Evolutionary conservation across 192 early-diverging fungal species (phyloP).

Genomic region (Coemansia asiatica): DNA sequence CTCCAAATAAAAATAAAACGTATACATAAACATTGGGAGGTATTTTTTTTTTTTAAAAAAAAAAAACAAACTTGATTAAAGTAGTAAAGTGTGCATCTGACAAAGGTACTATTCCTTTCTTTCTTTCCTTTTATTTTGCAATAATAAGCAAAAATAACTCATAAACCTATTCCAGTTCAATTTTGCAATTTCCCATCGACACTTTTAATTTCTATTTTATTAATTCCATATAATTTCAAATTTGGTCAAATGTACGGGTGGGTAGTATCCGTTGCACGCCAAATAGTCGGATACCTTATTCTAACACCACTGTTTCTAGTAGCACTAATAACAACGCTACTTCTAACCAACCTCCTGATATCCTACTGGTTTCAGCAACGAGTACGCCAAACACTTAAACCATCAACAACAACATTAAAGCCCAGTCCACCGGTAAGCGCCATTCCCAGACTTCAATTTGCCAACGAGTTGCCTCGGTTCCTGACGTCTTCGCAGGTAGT

Average conservation of each 20-base stretch:
- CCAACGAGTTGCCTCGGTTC: background rate
- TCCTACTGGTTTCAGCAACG: slow-evolving; percentile 50
- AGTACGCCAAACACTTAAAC: slow-evolving; percentile 8
- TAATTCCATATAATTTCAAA: background rate
- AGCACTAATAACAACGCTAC: slow-evolving; percentile 18
- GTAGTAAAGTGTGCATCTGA: too few species aligned
- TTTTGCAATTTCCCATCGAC: too few species aligned
- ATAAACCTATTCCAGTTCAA: background rate
- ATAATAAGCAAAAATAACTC: too few species aligned
- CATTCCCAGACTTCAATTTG: slow-evolving; percentile 36
- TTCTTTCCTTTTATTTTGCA: too few species aligned
- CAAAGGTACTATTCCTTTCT: background rate
- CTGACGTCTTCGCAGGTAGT: slow-evolving; percentile 14
- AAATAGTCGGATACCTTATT: slow-evolving; percentile 22
- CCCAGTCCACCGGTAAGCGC: slow-evolving; percentile 30
- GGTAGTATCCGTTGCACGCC: slow-evolving; percentile 16
- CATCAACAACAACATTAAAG: background rate
- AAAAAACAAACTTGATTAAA: too few species aligned
- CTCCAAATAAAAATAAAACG: too few species aligned
- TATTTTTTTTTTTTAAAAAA: too few species aligned
- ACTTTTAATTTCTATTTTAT: too few species aligned
- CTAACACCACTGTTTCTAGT: slow-evolving; percentile 27
- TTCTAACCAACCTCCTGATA: slow-evolving; percentile 33
- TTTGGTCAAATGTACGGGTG: slow-evolving; percentile 4
- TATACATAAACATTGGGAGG: too few species aligned